Percentiles rank a stretch among this genome's conserved stretches.
Evolutionary conservation across 1,139 yeast genomes (phyloP).

Genomic region (Candida frijolesensis): DNA sequence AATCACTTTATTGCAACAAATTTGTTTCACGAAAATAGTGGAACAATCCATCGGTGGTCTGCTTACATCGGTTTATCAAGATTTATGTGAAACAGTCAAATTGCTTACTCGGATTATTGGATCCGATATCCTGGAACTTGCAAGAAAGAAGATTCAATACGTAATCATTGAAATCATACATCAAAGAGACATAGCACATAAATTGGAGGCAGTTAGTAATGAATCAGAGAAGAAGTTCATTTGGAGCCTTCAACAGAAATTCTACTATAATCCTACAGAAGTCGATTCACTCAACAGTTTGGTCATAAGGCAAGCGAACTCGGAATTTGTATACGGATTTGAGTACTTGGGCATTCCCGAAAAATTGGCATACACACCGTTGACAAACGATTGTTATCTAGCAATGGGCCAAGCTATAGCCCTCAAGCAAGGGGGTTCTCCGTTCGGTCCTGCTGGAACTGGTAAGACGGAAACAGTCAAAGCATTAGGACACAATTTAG

Average conservation of each 20-base stretch:
- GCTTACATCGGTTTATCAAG: constrained; percentile 7
- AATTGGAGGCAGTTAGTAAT: constrained; percentile 22
- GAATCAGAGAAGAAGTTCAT: constrained; percentile 17
- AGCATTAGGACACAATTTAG: constrained; percentile 79
- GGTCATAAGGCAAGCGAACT: constrained; percentile 54
- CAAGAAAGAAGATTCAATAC: constrained; percentile 56
- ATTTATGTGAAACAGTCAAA: constrained; percentile 15
- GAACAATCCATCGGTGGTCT: constrained; percentile 25
- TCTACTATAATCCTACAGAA: constrained; percentile 32
- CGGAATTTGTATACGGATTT: constrained; percentile 65
- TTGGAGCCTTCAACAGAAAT: constrained; percentile 62
- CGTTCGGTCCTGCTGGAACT: constrained; percentile 97
- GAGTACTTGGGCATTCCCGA: constrained; percentile 83
- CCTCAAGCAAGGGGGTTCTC: constrained; percentile 83
- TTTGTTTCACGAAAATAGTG: constrained; percentile 52
- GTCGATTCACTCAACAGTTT: constrained; percentile 38
- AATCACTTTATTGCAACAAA: constrained; percentile 56
- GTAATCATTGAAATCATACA: constrained; percentile 70
- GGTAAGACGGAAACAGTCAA: constrained; percentile 94
- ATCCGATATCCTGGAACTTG: constrained; percentile 27
- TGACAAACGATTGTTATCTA: constrained; percentile 64
- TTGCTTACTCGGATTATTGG: constrained; percentile 20
- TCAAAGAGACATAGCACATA: constrained; percentile 47
- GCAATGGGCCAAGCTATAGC: constrained; percentile 76
- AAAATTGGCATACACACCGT: constrained; percentile 75